Evolutionary conservation across 1,284 basidiomycete genomes (phyloP).

Genomic region (Lignosus rhinocerotis): DNA sequence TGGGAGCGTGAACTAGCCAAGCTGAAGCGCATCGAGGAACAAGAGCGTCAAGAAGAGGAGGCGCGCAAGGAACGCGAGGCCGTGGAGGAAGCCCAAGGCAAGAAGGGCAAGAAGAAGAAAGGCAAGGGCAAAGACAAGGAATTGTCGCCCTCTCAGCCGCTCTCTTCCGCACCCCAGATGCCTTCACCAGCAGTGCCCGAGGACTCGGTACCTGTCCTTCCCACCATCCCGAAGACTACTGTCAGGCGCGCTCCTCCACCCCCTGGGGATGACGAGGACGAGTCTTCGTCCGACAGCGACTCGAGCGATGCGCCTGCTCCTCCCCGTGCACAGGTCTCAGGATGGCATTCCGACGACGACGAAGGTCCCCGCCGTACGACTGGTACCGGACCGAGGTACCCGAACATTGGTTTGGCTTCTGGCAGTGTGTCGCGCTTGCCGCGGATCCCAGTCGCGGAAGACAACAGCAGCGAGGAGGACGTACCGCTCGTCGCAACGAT

Average conservation of each 20-base stretch:
- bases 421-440: constrained; percentile 19
- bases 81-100: constrained; percentile 41
- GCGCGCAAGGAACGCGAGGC: constrained; percentile 45
- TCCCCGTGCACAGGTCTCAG: constrained; percentile 29
- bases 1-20: constrained; percentile 81
- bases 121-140: constrained; percentile 46
- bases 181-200: constrained; percentile 7
- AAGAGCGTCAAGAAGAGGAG: constrained; percentile 55
- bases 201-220: constrained; percentile 49
- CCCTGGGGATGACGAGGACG: constrained; percentile 44
- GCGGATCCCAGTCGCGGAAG: constrained; percentile 25
- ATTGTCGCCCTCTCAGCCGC: constrained; percentile 18
- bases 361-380: constrained; percentile 50
- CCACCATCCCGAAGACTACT: constrained; percentile 50
- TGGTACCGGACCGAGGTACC: constrained; percentile 48
- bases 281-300: constrained; percentile 53
- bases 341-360: constrained; percentile 29
- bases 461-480: constrained; percentile 72
- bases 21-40: constrained; percentile 67
- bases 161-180: constrained; percentile 9
- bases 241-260: constrained; percentile 42
- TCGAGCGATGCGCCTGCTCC: constrained; percentile 44
- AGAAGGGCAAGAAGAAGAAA: constrained; percentile 39
- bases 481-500: constrained; percentile 68
- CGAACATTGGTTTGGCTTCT: constrained; percentile 14